Evolutionary conservation across 2,329 filamentous ascomycete genomes (phyloP).

Genomic region (Sordariomycetes sp.): DNA sequence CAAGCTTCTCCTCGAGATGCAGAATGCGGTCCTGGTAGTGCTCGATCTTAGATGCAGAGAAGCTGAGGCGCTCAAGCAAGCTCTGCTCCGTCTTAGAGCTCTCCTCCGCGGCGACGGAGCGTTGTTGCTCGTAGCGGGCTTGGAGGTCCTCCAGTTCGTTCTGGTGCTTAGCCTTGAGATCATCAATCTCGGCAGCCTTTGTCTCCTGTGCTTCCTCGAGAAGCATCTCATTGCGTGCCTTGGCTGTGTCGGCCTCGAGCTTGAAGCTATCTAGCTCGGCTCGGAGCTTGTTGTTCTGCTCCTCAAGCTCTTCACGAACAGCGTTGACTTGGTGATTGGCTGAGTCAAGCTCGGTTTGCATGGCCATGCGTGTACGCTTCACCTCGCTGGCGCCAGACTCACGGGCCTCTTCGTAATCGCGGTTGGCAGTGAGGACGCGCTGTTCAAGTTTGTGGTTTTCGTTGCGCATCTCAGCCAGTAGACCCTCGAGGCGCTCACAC

Average conservation of each 20-base stretch:
- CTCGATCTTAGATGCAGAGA: slow-evolving; percentile 76
- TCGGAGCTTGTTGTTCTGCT: slow-evolving; percentile 64
- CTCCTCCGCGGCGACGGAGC: slow-evolving; percentile 71
- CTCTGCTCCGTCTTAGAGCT: slow-evolving; percentile 71
- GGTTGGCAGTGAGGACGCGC: slow-evolving; percentile 59
- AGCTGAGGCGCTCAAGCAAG: slow-evolving; percentile 68
- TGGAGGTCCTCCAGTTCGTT: slow-evolving; percentile 67
- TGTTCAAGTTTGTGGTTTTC: slow-evolving; percentile 68
- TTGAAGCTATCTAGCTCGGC: slow-evolving; percentile 68
- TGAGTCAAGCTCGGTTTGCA: slow-evolving; percentile 74
- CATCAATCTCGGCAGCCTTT: slow-evolving; percentile 47
- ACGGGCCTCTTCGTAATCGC: slow-evolving; percentile 76
- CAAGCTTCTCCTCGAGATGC: slow-evolving; percentile 83
- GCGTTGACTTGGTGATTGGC: slow-evolving; percentile 81
- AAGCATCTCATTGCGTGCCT: slow-evolving; percentile 73
- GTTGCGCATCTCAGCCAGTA: slow-evolving; percentile 47
- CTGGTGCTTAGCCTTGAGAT: slow-evolving; percentile 49
- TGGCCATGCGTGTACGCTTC: slow-evolving; percentile 65
- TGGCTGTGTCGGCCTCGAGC: slow-evolving; percentile 72
- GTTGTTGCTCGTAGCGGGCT: slow-evolving; percentile 63
- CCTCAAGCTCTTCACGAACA: slow-evolving; percentile 72
- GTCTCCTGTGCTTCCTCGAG: slow-evolving; percentile 70
- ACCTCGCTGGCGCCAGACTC: slow-evolving; percentile 74
- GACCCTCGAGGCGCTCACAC: slow-evolving; percentile 47
- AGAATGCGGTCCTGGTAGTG: slow-evolving; percentile 78